Evolutionary conservation across 192 early-diverging fungal genomes (phyloP), one percentile per base, ranked within the genome.

Genomic region (Backusella macrospora): DNA sequence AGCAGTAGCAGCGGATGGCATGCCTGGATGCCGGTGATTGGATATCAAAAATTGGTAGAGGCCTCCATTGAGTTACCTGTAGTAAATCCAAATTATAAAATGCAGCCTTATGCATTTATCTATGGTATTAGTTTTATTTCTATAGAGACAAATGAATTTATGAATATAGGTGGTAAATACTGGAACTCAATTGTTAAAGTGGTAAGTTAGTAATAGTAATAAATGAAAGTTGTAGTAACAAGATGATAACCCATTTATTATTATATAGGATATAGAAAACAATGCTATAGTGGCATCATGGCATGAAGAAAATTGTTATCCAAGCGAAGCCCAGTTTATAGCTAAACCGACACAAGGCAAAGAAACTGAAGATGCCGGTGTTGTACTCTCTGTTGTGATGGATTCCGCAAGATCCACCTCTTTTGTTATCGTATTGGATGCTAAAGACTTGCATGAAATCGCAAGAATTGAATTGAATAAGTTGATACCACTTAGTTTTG

Each of bases 311-410:
- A 81, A 91, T 75, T 91, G 90, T 78, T 93, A 87, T 70, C 92
- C 94, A 37, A 90, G 91, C 9, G 92, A 96, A 80, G 89, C 94
- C 1, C 74, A 91, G 16, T 96, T 94, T 85, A 88, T 96, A 34
- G 90, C 92, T 47, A 83, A 72, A 18, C 64, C 73, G 13, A n/a
- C 37, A 34, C 52, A 71, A 3, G 77, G 71, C 21, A 75, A 85
- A 48, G 77, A 73, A 9, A 74, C 66, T 13, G 94, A 95, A 80
- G 94, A 94, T 75, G 87, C 90, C 39, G 94, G 94, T 18, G 90
- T 89, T 43, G 42, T 96, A 23, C 67, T 96, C 44, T 90, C 89
- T 44, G 82, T 94, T 43, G 90, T 95, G 9, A 90, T 92, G 52
- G 88, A 93, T 74, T 87, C 88, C 63, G 80, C 82, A 77, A 84